Base-by-base conservation (phyloP, 306 rosid genomes). In the Prinsepia uniflora region DNA sequence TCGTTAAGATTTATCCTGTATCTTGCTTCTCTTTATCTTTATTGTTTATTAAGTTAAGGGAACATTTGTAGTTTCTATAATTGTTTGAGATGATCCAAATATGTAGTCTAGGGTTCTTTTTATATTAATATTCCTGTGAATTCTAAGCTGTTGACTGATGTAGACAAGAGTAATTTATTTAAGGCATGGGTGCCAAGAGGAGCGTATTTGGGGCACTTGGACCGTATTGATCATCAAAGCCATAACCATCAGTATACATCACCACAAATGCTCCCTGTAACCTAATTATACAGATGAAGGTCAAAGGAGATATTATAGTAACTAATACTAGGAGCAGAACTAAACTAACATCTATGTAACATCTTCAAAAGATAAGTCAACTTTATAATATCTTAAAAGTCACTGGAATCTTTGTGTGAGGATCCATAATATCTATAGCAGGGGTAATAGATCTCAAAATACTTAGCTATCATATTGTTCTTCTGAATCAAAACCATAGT, bases 401-500 rank as follows among this genome's bases (percentile, higher is more conserved):
- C 13, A 10, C 43, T 36, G 19, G 41, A 30, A 14, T 24, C 34
- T 5, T 55, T 46, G 19, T 30, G 47, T 70, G 73, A 19, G 42
- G 11, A 67, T 22, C 55, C 30, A 36, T 30, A 53, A 49, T 36
- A 30, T 30, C 36, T 30, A 30, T 17, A 14, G 55, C 13, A 39
- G 34, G 30, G 20, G 6, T 49, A 47, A 49, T 41, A 61, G 41
- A 40, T 49, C 69, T 3, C 36, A 30, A 30, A 30, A 30, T 30
- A 30, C 36, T 30, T 30, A 30, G 36, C 36, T 30, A 2, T 30
- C 36, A 30, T 30, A 30, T 12, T 54, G 41, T 20, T 53, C 48
- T 24, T 18, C 5, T 12, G 47, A 66, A 68, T 53, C 62, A 39
- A 14, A 68, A 68, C 62, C 72, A 52, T 43, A 52, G n/a, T 52